Evolutionary conservation across 2,329 filamentous ascomycete species (phyloP).

Genomic region (Neofusicoccum parvum): DNA sequence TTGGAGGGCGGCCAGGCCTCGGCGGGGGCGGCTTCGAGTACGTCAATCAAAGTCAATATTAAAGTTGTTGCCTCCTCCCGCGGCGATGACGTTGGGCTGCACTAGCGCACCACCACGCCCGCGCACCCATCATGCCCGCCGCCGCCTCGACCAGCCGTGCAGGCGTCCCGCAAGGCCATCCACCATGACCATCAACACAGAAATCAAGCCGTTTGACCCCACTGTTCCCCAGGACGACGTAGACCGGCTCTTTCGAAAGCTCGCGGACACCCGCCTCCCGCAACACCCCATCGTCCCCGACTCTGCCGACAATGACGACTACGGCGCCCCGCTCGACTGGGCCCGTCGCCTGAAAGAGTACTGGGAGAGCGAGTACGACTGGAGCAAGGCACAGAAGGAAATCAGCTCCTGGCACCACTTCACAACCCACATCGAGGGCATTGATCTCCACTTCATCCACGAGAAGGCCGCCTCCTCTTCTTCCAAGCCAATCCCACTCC

Average conservation of each 20-base stretch:
- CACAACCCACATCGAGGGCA: conserved; percentile 37
- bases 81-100: conserved; percentile 1
- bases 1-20: too few species aligned
- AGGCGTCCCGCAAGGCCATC: too few species aligned
- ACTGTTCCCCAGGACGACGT: conserved; percentile 39
- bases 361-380: conserved; percentile 40
- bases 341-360: conserved; percentile 36
- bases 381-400: conserved; percentile 34
- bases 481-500: conserved; percentile 41
- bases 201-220: conserved; percentile 38
- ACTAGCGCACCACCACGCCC: background rate
- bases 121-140: too few species aligned
- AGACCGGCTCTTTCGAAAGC: conserved; percentile 38
- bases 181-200: background rate
- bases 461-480: conserved; percentile 30
- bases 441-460: conserved; percentile 46
- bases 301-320: conserved; percentile 33
- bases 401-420: conserved; percentile 40
- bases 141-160: too few species aligned
- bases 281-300: conserved; percentile 38
- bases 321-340: conserved; percentile 39
- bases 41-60: too few species aligned
- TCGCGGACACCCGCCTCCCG: conserved; percentile 37
- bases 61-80: too few species aligned
- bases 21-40: too few species aligned